Percentiles rank a stretch among this genome's conserved stretches.
phyloP scores from a whole-genome alignment of 192 early-diverging fungal species.

The Coemansia sp. region DNA sequence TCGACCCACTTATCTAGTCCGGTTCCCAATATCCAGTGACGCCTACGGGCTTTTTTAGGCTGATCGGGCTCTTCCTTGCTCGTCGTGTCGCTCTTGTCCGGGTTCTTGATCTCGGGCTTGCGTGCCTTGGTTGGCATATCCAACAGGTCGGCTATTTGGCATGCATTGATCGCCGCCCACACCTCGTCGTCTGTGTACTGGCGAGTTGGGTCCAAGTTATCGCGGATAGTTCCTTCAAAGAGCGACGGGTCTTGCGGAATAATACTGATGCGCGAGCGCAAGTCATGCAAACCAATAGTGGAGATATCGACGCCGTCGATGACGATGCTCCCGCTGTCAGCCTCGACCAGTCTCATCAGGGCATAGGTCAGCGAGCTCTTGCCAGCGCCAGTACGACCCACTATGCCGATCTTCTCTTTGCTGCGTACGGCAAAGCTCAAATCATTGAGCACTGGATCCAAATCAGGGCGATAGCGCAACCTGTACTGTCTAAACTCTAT shows the following conservation, averaged over 20 bases:
- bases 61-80: background rate
- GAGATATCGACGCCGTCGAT: conserved; percentile 67
- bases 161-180: conserved; percentile 63
- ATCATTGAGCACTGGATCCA: conserved; percentile 19
- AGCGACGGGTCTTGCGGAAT: conserved; percentile 74
- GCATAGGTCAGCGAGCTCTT: conserved; percentile 65
- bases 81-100: background rate
- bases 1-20: conserved; percentile 29
- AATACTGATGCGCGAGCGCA: conserved; percentile 65
- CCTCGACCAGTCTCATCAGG: conserved; percentile 70
- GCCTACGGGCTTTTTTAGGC: background rate
- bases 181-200: conserved; percentile 61
- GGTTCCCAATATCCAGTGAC: conserved; percentile 5
- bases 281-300: conserved; percentile 56
- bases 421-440: conserved; percentile 59
- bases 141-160: conserved; percentile 25
- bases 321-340: conserved; percentile 53
- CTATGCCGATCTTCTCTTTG: conserved; percentile 76
- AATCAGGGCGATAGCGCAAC: conserved; percentile 16
- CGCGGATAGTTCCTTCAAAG: conserved; percentile 65
- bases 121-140: conserved; percentile 31
- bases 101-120: background rate
- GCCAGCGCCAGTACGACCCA: conserved; percentile 84
- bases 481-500: conserved; percentile 57
- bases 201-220: conserved; percentile 71